These are phyloP conservation scores for Areca catechu DNA, from an alignment of 176 grass and related monocot species.

Conservation along the genomic window DNA sequence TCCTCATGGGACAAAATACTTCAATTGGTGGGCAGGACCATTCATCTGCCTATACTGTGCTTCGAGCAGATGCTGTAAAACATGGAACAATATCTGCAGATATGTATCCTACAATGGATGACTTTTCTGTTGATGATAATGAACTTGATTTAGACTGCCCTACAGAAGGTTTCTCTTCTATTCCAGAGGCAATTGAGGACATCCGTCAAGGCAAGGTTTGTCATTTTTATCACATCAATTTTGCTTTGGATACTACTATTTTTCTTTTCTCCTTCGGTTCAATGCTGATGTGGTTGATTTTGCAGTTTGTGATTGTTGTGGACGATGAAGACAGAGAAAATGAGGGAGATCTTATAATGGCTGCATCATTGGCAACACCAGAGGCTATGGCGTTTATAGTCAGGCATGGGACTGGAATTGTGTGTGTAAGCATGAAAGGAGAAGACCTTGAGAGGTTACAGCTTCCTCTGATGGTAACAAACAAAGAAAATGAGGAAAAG, in stretches of 20 bases:
- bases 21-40: slow-evolving; percentile 21
- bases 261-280: neutral
- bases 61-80: slow-evolving; percentile 38
- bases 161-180: slow-evolving; percentile 75
- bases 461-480: slow-evolving; percentile 74
- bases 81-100: slow-evolving; percentile 55
- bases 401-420: slow-evolving; percentile 86
- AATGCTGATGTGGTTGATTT: slow-evolving; percentile 8
- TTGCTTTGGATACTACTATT: slow-evolving; percentile 1
- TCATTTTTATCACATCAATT: slow-evolving; percentile 3
- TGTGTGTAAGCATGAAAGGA: slow-evolving; percentile 98
- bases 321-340: slow-evolving; percentile 93
- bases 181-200: slow-evolving; percentile 85
- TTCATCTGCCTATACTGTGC: slow-evolving; percentile 11
- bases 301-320: slow-evolving; percentile 87
- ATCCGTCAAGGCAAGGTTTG: slow-evolving; percentile 76
- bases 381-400: slow-evolving; percentile 89
- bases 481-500: slow-evolving; percentile 95
- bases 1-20: slow-evolving; percentile 13
- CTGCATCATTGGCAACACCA: slow-evolving; percentile 84
- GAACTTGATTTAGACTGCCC: slow-evolving; percentile 78
- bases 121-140: slow-evolving; percentile 41
- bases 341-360: slow-evolving; percentile 98
- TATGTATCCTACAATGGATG: slow-evolving; percentile 43
- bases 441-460: slow-evolving; percentile 82